Evolutionary conservation across 208 protist species (phyloP).

Genomic region (Wallacemonas sp.): DNA sequence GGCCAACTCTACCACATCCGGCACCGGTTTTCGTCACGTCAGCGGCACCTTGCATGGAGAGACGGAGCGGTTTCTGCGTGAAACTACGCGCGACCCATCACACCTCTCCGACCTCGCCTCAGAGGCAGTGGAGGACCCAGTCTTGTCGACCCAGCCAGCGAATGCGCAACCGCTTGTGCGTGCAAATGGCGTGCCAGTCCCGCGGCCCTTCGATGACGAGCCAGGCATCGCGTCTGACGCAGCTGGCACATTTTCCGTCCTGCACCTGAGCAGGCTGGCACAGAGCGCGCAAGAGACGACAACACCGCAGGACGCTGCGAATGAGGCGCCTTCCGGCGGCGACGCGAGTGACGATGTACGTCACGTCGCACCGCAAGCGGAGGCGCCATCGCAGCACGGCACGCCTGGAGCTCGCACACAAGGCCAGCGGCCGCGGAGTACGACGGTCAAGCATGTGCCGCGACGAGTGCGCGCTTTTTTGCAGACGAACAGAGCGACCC

Average conservation of each 20-base stretch:
- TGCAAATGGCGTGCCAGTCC: too few species aligned
- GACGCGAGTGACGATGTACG: too few species aligned
- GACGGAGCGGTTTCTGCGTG: conserved; percentile 78
- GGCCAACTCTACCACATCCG: conserved; percentile 36
- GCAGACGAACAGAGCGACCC: conserved; percentile 73
- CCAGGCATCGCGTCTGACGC: not conserved
- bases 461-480: conserved; percentile 70
- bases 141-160: too few species aligned
- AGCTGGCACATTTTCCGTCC: not conserved
- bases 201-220: not conserved
- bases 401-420: too few species aligned
- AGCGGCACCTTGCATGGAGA: conserved; percentile 31
- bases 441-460: too few species aligned
- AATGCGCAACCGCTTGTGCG: too few species aligned
- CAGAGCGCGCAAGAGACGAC: too few species aligned
- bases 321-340: too few species aligned
- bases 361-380: too few species aligned
- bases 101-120: conserved; percentile 39
- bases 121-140: not conserved
- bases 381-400: too few species aligned
- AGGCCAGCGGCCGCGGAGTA: too few species aligned
- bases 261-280: conserved; percentile 3
- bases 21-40: conserved; percentile 33
- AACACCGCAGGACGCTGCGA: too few species aligned
- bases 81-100: conserved; percentile 57